phyloP scores from a whole-genome alignment of 2,329 filamentous ascomycete genomes.

The Trichophyton simii region DNA sequence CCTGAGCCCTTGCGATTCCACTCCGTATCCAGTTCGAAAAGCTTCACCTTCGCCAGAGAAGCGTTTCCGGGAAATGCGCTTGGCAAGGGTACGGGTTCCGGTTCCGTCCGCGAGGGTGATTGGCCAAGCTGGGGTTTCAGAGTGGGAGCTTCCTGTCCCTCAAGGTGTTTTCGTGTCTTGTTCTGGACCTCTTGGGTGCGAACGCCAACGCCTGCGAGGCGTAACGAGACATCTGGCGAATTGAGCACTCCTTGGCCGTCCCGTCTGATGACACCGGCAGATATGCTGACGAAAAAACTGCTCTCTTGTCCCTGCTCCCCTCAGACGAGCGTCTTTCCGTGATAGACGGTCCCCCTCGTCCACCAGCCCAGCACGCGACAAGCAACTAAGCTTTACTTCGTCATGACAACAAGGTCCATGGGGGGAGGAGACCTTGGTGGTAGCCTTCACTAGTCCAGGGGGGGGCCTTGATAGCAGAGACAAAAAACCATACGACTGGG shows the following conservation, averaged over 20 bases:
- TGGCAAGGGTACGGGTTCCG: constrained; percentile 1
- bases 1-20: background rate
- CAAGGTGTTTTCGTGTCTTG: background rate
- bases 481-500: background rate
- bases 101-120: background rate
- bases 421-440: background rate
- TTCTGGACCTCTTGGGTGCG: background rate
- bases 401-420: background rate
- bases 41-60: background rate
- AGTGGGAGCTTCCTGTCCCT: background rate
- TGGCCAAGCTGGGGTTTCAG: background rate
- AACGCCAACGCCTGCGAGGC: too few species aligned
- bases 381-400: background rate
- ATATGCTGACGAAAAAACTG: background rate
- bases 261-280: background rate
- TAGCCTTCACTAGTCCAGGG: background rate
- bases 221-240: too few species aligned
- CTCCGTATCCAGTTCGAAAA: background rate
- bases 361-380: background rate
- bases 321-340: background rate
- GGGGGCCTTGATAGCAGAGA: background rate
- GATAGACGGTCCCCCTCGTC: background rate
- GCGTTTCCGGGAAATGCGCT: background rate
- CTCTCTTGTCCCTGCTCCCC: too few species aligned
- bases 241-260: background rate